phyloP scores from a whole-genome alignment of 352 stramenopile genomes.

The Phytophthora constricta region DNA sequence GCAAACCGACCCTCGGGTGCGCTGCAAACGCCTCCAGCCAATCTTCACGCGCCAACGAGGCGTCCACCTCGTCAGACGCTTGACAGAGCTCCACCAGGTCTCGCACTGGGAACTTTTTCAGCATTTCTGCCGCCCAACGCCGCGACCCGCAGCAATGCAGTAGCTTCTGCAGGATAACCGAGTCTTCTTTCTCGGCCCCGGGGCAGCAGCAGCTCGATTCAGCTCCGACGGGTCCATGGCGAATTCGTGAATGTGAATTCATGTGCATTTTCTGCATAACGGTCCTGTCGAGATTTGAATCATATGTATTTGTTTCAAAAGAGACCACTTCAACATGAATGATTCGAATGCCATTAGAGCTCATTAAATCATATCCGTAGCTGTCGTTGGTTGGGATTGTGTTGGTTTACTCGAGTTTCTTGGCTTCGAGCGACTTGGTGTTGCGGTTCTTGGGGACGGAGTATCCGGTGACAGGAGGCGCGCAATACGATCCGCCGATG shows the following conservation, averaged over 20 bases:
- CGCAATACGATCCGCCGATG: constrained; percentile 66
- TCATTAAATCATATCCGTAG: too few species aligned
- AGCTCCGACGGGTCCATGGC: constrained; percentile 43
- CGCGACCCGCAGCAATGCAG: constrained; percentile 72
- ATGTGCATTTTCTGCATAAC: constrained; percentile 27
- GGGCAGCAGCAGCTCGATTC: constrained; percentile 46
- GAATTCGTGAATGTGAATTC: background rate
- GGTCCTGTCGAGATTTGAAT: too few species aligned
- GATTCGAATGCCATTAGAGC: too few species aligned
- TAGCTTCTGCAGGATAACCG: constrained; percentile 46
- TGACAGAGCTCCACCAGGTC: constrained; percentile 51
- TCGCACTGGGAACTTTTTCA: constrained; percentile 44
- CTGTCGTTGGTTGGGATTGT: too few species aligned
- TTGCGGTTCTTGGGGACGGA: constrained; percentile 11
- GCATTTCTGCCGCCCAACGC: constrained; percentile 54
- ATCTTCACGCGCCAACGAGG: constrained; percentile 48
- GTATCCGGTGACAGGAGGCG: constrained; percentile 37
- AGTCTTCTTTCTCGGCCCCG: constrained; percentile 20
- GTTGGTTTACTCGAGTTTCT: constrained; percentile 21
- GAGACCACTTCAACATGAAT: background rate
- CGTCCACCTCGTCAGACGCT: constrained; percentile 51
- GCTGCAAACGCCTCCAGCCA: constrained; percentile 78
- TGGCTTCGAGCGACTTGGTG: constrained; percentile 7
- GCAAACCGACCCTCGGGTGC: constrained; percentile 56
- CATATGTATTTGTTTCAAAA: background rate